Evolutionary conservation across 176 grass and related monocot genomes (phyloP), one percentile per base, ranked within the genome.

Genomic region (Raddia guianensis): DNA sequence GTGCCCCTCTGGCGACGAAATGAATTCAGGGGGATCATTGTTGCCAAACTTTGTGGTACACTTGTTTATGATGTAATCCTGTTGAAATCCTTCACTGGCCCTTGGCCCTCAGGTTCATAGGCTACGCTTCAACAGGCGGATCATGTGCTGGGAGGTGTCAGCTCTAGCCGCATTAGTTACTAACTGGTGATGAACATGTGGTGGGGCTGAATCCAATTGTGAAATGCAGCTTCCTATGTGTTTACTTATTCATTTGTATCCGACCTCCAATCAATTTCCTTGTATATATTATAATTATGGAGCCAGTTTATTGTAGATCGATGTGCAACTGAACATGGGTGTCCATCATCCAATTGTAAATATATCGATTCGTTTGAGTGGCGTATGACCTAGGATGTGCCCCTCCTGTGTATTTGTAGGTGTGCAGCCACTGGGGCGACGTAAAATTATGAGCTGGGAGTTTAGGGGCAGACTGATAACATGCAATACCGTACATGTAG

Each of bases 261-360:
- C 10, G 5, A 76, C 12, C 18, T 60, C 46, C 0, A 6, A 53
- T 58, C 18, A 63, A 15, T 45, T 14, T 37, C 49, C 33, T 62
- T 86, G 72, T 75, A 72, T 35, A 89, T 75, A 50, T 67, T 40
- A 40, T 40, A 40, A 40, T 40, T 40, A 40, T 40, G 3, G 59
- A 73, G 49, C 56, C 49, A 21, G 53, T 73, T 62, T 40, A 13
- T 66, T 75, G 60, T 51, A 44, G 27, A 58, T 13, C 78, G 45
- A n/a, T 57, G 52, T 73, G 16, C 32, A 27, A 59, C 68, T 19
- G n/a, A 76, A 70, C 62, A 43, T 68, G 75, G 15, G 12, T 40
- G 12, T 48, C 76, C 0, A 62, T 74, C 62, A 46, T 79, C 62
- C 65, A 73, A 80, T 1, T 85, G 83, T 89, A 86, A 89, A 89